phyloP scores from a whole-genome alignment of 2,329 filamentous ascomycete genomes.

The Calonectria naviculata region DNA sequence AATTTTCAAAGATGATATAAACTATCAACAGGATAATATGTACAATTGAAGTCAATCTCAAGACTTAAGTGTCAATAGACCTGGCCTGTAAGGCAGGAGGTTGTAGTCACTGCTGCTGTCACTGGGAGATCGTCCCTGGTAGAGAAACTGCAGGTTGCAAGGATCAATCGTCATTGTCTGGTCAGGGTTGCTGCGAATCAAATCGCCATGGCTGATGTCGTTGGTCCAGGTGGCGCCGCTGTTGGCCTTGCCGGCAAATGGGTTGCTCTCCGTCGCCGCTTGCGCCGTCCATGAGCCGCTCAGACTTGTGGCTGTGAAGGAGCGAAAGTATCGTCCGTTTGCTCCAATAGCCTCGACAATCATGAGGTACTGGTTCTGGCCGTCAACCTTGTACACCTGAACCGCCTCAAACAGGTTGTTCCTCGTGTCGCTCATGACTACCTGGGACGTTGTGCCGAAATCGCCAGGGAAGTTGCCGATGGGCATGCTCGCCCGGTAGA shows the following conservation, averaged over 20 bases:
- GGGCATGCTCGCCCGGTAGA: constrained; percentile 73
- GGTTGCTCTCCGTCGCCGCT: constrained; percentile 64
- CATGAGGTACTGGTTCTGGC: constrained; percentile 71
- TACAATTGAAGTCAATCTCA: too few species aligned
- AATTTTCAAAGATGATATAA: too few species aligned
- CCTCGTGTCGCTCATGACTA: constrained; percentile 62
- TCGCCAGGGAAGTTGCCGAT: constrained; percentile 69
- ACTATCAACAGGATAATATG: too few species aligned
- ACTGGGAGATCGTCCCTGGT: constrained; percentile 64
- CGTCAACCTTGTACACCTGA: constrained; percentile 71
- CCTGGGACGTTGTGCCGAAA: constrained; percentile 64
- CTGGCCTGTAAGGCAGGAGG: constrained; percentile 24
- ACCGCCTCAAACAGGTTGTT: constrained; percentile 75
- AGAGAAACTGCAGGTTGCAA: constrained; percentile 73
- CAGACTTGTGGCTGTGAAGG: constrained; percentile 70
- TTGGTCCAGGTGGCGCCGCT: constrained; percentile 72
- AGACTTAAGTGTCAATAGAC: constrained; percentile 22
- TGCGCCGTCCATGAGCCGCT: constrained; percentile 68
- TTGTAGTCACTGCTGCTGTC: constrained; percentile 56
- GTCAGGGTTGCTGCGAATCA: constrained; percentile 66
- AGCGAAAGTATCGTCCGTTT: constrained; percentile 73
- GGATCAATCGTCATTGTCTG: constrained; percentile 72
- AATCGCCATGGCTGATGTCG: constrained; percentile 74
- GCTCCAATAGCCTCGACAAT: constrained; percentile 72
- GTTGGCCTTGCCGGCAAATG: constrained; percentile 76